Evolutionary conservation across 345 rosid species (phyloP).

Genomic region (Kernera saxatilis): DNA sequence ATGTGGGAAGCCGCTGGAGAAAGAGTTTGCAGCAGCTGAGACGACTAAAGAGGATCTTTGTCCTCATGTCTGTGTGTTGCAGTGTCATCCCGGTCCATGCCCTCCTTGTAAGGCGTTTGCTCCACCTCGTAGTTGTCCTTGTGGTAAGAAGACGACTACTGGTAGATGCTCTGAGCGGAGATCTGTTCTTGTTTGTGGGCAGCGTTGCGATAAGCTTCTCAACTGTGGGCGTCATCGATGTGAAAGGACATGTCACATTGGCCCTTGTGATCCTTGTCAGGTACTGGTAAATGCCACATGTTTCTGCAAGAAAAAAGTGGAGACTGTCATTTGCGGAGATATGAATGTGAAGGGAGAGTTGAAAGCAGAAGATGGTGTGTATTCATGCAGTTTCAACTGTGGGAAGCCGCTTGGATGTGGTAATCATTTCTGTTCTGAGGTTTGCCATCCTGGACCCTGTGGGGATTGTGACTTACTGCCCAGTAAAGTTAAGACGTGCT

Average conservation of each 20-base stretch:
- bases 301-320: constrained; percentile 72
- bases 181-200: constrained; percentile 70
- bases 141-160: constrained; percentile 74
- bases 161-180: constrained; percentile 86
- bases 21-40: constrained; percentile 32
- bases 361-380: constrained; percentile 66
- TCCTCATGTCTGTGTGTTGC: constrained; percentile 91
- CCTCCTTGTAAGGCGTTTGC: constrained; percentile 98
- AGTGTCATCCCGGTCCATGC: constrained; percentile 98
- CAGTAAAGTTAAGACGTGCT: constrained; percentile 58
- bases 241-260: constrained; percentile 67
- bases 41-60: constrained; percentile 57
- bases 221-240: constrained; percentile 75
- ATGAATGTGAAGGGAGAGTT: constrained; percentile 81
- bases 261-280: constrained; percentile 76
- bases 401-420: constrained; percentile 62
- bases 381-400: constrained; percentile 61
- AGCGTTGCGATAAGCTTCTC: constrained; percentile 68
- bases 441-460: constrained; percentile 87
- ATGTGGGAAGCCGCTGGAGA: constrained; percentile 89
- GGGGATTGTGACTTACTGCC: constrained; percentile 73
- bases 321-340: constrained; percentile 74
- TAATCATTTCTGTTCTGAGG: constrained; percentile 57
- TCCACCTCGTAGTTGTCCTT: constrained; percentile 73
- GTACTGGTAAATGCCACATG: constrained; percentile 64